Evolutionary conservation across 768 basidiomycete species (phyloP), one percentile per base, ranked within the genome.

Genomic region (button mushroom (Agaricus bisporus)): DNA sequence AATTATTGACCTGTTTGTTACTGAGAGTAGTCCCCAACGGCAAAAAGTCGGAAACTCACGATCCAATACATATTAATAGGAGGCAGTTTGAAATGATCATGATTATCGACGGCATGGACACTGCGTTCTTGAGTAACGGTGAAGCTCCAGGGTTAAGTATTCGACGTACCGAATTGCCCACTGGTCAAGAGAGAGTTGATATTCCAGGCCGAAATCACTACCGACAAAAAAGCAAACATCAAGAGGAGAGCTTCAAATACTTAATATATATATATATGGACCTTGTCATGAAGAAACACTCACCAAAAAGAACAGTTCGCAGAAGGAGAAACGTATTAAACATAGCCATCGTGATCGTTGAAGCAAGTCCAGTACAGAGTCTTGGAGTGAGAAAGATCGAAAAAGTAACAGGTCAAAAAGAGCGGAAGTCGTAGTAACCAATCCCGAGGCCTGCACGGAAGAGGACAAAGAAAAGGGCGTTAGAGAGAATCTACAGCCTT

Each of bases 181-280:
- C 64, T 62, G 9, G 66, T 64, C 48, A 60, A 65, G 17, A 71
- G 69, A 14, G 71, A 68, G 47, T 67, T 66, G 18, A 82, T 64
- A 60, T 81, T 81, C 83, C 82, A 85, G 37, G 75, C 71, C 6
- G 82, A 74, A 57, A 85, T 83, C 20, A 76, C 72, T 39, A 85
- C 61, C 6, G 74, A 63, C 45, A 86, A 70, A 42, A 81, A 54
- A 59, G 75, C 80, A 41, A 83, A 65, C 58, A 76, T 79, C 9
- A 70, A 59, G 37, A 83, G 68, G 41, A 83, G 70, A 55, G 72
- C 78, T 79, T 60, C 1, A 51, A 25, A 36, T 25, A 42, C 36
- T 32, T 37, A n/a, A n/a, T 56, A n/a, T 4, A 32, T 32, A 8
- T 11, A 32, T 32, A 7, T 1, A 3, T 11, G 32, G 11, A 32